These are phyloP conservation scores for Ceratocystis ficicola DNA, from an alignment of 2,329 filamentous ascomycete genomes.

Conservation along the genomic window DNA sequence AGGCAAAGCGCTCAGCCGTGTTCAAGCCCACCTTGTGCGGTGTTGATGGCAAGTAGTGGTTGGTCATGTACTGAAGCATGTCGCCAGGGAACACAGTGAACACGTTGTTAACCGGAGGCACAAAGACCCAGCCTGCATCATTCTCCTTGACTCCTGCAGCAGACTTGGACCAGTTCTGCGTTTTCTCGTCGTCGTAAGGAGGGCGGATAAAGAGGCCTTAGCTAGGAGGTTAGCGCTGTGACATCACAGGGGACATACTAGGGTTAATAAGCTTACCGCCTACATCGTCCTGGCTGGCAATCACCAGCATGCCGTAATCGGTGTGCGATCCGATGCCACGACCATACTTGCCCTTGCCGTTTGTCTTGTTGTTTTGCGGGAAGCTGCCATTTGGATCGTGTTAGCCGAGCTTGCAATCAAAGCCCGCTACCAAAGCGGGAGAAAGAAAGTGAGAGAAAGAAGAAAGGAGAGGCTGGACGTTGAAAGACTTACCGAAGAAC, in stretches of 20 bases:
- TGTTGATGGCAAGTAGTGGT: constrained; percentile 35
- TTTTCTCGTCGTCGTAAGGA: constrained; percentile 31
- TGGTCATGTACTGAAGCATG: constrained; percentile 42
- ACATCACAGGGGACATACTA: constrained; percentile 24
- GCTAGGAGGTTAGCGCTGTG: background rate
- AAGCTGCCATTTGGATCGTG: constrained; percentile 26
- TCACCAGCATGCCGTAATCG: constrained; percentile 41
- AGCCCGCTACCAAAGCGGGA: too few species aligned
- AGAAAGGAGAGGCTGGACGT: background rate
- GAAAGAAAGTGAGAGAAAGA: too few species aligned
- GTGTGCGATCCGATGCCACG: constrained; percentile 42
- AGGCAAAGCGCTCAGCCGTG: constrained; percentile 36
- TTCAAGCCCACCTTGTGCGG: constrained; percentile 42
- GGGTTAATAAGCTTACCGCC: constrained; percentile 30
- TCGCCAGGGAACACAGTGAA: constrained; percentile 42
- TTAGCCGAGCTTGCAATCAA: background rate
- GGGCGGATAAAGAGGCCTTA: constrained; percentile 35
- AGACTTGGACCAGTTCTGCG: constrained; percentile 37
- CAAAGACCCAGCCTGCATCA: constrained; percentile 37
- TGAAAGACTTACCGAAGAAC: constrained; percentile 33
- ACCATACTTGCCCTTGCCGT: constrained; percentile 39
- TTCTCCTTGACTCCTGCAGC: constrained; percentile 36
- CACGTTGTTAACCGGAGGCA: constrained; percentile 34
- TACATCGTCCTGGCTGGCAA: constrained; percentile 39
- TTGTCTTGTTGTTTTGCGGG: constrained; percentile 29